These are phyloP conservation scores for Dovyalis caffra DNA, from an alignment of 345 rosid genomes.

Conservation along the genomic window DNA sequence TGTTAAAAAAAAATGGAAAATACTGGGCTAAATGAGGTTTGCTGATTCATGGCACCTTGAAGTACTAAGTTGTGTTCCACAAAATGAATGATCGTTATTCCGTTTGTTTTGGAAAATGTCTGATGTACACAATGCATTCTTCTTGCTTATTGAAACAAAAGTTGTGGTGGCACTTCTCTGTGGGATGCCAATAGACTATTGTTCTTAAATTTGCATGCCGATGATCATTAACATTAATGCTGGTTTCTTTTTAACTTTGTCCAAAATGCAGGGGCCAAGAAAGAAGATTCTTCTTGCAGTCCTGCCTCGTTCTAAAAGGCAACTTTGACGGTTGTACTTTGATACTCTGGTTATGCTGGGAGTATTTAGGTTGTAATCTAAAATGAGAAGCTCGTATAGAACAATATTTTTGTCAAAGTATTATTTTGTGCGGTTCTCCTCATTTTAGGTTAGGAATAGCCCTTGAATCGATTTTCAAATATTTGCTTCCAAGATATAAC, in stretches of 20 bases:
- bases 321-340: constrained; percentile 16
- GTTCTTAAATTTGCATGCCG: not conserved
- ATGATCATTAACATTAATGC: not conserved
- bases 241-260: not conserved
- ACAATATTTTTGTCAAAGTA: not conserved
- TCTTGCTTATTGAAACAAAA: not conserved
- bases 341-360: not conserved
- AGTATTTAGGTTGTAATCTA: not conserved
- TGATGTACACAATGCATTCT: not conserved
- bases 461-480: not conserved
- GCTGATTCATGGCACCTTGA: not conserved
- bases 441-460: constrained; percentile 7
- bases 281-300: constrained; percentile 88
- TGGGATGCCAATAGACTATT: not conserved
- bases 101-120: not conserved
- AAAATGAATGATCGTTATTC: not conserved
- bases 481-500: constrained; percentile 11
- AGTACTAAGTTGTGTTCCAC: not conserved
- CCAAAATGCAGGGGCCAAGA: constrained; percentile 71
- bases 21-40: not conserved
- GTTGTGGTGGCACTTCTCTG: not conserved
- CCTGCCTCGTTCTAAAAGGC: constrained; percentile 50
- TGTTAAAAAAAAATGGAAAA: not conserved
- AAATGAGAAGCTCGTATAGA: constrained; percentile 8
- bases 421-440: not conserved